phyloP scores from a whole-genome alignment of 192 early-diverging fungal species.

The Umbelopsis sp. region DNA sequence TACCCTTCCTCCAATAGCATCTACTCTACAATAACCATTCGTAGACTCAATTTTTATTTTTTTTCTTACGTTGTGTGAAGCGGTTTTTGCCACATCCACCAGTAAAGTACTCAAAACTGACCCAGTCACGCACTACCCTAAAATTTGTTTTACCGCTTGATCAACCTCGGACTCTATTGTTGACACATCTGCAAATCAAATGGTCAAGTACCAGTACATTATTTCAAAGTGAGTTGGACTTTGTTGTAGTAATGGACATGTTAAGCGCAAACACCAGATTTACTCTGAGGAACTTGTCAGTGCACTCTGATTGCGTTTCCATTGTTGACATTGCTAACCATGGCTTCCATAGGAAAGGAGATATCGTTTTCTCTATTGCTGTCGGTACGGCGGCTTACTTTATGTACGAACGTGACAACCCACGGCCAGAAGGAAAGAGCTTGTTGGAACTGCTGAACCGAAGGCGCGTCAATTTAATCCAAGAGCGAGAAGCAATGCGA shows the following conservation, averaged over 20 bases:
- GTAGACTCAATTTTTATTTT: no score
- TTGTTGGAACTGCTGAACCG: conserved; percentile 48
- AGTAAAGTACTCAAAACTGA: no score
- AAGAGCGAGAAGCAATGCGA: conserved; percentile 33
- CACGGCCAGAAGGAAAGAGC: conserved; percentile 49
- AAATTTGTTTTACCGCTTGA: no score
- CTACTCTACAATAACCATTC: no score
- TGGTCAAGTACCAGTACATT: conserved; percentile 39
- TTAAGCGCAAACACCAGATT: not conserved
- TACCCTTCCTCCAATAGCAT: no score
- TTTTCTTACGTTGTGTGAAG: no score
- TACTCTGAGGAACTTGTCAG: not conserved
- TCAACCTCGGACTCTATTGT: no score
- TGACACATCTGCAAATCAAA: not conserved
- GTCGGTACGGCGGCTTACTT: conserved; percentile 58
- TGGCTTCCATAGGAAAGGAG: conserved; percentile 44
- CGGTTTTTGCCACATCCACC: no score
- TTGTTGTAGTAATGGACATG: no score
- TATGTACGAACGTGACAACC: conserved; percentile 57
- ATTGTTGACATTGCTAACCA: not conserved
- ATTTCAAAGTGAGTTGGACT: conserved; percentile 36
- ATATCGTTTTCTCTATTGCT: conserved; percentile 53
- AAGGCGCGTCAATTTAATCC: conserved; percentile 36
- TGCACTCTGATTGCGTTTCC: not conserved
- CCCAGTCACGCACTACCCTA: no score